These are phyloP conservation scores for Tolypocladium tropicale DNA, from an alignment of 2,329 filamentous ascomycete species.

Conservation along the genomic window DNA sequence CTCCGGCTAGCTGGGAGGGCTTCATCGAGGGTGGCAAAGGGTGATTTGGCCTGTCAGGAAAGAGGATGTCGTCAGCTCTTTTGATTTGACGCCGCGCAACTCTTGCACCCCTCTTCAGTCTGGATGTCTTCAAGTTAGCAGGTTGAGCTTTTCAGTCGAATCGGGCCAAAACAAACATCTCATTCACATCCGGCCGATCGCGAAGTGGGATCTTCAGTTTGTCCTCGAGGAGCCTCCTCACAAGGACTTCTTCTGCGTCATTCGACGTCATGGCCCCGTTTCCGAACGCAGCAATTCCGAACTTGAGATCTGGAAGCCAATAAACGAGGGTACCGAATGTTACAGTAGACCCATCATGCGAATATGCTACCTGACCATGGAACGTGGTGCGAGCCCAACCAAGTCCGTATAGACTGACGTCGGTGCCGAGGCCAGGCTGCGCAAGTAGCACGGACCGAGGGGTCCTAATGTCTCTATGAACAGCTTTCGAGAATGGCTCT, in stretches of 20 bases:
- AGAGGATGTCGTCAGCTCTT: constrained; percentile 22
- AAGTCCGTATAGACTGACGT: constrained; percentile 16
- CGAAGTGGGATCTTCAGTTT: constrained; percentile 14
- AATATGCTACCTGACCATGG: constrained; percentile 15
- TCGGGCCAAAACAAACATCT: too few species aligned
- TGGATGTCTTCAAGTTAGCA: not conserved
- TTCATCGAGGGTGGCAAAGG: constrained; percentile 24
- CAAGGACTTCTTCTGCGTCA: constrained; percentile 13
- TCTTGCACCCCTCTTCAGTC: not conserved
- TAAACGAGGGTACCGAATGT: constrained; percentile 17
- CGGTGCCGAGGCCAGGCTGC: not conserved
- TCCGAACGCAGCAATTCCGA: constrained; percentile 20
- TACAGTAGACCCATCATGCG: constrained; percentile 18
- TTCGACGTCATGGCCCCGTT: constrained; percentile 33
- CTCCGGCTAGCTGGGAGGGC: constrained; percentile 23
- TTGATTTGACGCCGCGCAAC: constrained; percentile 12
- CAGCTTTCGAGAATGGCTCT: constrained; percentile 11
- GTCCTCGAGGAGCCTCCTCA: constrained; percentile 20
- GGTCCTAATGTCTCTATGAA: constrained; percentile 17
- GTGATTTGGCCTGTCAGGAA: constrained; percentile 23
- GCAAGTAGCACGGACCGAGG: constrained; percentile 16
- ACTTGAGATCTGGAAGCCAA: constrained; percentile 21
- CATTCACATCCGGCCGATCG: constrained; percentile 24
- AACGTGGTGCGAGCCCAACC: constrained; percentile 18
- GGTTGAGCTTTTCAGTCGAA: too few species aligned